Percentiles rank a stretch among this genome's conserved stretches.
These are phyloP conservation scores for Colletotrichum phormii DNA, from an alignment of 2,329 filamentous ascomycete genomes.

Conservation along the genomic window DNA sequence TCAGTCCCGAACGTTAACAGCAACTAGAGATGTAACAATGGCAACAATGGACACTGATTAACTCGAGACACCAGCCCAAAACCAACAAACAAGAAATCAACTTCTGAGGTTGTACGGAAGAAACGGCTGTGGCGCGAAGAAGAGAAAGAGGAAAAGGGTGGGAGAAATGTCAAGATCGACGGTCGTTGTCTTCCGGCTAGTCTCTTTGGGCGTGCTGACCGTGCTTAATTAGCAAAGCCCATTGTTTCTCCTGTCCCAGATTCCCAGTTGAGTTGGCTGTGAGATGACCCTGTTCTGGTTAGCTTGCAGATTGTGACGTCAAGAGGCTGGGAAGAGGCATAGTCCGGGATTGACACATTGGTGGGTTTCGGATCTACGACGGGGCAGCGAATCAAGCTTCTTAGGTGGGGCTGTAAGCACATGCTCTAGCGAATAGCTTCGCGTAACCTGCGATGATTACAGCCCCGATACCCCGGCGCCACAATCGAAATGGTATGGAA, in stretches of 20 bases:
- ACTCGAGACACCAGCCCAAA: background rate
- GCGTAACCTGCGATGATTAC: background rate
- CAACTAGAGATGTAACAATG: background rate
- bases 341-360: constrained; percentile 15
- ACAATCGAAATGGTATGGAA: background rate
- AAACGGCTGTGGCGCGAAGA: background rate
- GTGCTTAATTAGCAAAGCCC: background rate
- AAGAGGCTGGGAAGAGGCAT: constrained; percentile 19
- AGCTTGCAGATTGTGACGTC: constrained; percentile 22
- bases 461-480: background rate
- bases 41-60: background rate
- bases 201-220: constrained; percentile 1
- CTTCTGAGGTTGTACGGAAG: background rate
- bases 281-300: constrained; percentile 20
- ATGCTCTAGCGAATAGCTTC: background rate
- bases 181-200: constrained; percentile 2
- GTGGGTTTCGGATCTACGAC: constrained; percentile 30
- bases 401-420: background rate
- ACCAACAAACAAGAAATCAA: background rate
- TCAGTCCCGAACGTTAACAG: background rate
- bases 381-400: constrained; percentile 32
- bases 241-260: background rate
- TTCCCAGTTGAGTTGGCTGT: constrained; percentile 9
- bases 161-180: background rate
- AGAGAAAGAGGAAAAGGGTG: background rate